Base-by-base conservation (phyloP, 495 filamentous ascomycete species). In the Talaromyces nanjingensis region DNA sequence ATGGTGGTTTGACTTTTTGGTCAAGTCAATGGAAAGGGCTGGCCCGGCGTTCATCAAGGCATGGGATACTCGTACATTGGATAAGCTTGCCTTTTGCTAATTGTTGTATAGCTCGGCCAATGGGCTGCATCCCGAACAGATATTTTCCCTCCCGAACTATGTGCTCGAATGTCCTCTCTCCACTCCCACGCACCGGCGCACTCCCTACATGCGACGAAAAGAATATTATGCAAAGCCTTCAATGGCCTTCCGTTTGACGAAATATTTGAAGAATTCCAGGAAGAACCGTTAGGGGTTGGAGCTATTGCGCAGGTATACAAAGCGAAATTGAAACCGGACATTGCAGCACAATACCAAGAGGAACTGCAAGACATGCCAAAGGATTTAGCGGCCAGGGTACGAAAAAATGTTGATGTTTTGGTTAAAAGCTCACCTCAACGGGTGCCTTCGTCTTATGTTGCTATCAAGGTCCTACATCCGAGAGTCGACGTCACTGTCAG, bases 21-120 rank as follows among this genome's bases (percentile, higher is more conserved):
- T 98, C 6, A 83, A 81, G 60, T 81, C 87, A 2, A 97, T 99
- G 96, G 96, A 99, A 74, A 84, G 87, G 64, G 92, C 93, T 37
- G 96, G 96, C 6, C 92, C 96, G 37, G 93, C 96, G 0, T 99
- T 98, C 70, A 98, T 99, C 78, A 99, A 99, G 86, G 92, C 94
- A 76, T 33, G 73, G 39, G n/a, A 37, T 16, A 34, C 12, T 6
- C 6, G 16, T 27, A 7, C n/a, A 29, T n/a, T 59, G 7, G n/a
- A 47, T 39, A 52, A 31, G 27, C 24, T 6, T 59, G 42, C 47
- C 14, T 39, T 20, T 59, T 29, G 45, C 34, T 45, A 24, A 59
- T 31, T 49, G 18, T 33, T n/a, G 16, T 63, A 31, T 63, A 97
- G 91, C 86, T 99, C 61, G 96, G 96, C 25, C 96, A 99, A 90